Conservation (phyloP, 1,139 yeast genomes). For the Yamadazyma conglobata region DNA sequence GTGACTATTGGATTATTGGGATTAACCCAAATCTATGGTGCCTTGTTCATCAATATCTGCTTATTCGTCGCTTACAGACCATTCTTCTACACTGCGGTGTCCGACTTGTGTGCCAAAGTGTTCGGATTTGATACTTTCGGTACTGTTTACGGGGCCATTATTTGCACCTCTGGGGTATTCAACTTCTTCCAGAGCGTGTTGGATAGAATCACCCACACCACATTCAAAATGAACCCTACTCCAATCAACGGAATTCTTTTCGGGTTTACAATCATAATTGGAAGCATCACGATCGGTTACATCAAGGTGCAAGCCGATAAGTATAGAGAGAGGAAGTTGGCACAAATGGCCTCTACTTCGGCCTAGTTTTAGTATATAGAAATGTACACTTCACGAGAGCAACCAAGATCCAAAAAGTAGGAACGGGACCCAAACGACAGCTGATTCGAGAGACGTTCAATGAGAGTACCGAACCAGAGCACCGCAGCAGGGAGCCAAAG, state of each 20-base stretch:
- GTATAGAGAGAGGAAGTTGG: conserved; percentile 18
- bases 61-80: conserved; percentile 44
- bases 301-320: conserved; percentile 27
- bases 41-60: conserved; percentile 33
- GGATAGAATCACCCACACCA: conserved; percentile 38
- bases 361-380: too few species aligned
- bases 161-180: conserved; percentile 38
- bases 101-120: conserved; percentile 46
- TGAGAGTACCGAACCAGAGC: too few species aligned
- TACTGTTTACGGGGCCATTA: conserved; percentile 44
- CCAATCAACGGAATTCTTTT: conserved; percentile 37
- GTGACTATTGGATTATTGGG: conserved; percentile 37
- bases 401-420: too few species aligned
- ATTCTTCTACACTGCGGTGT: conserved; percentile 42
- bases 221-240: conserved; percentile 40
- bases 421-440: too few species aligned
- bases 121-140: conserved; percentile 50
- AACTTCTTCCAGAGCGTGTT: conserved; percentile 37
- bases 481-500: too few species aligned
- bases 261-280: conserved; percentile 26
- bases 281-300: conserved; percentile 27
- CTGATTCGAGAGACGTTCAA: too few species aligned
- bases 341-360: conserved; percentile 2
- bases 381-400: too few species aligned
- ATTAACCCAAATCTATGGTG: conserved; percentile 25